Evolutionary conservation across 352 stramenopile species (phyloP).

Genomic region (Phytophthora rubi): DNA sequence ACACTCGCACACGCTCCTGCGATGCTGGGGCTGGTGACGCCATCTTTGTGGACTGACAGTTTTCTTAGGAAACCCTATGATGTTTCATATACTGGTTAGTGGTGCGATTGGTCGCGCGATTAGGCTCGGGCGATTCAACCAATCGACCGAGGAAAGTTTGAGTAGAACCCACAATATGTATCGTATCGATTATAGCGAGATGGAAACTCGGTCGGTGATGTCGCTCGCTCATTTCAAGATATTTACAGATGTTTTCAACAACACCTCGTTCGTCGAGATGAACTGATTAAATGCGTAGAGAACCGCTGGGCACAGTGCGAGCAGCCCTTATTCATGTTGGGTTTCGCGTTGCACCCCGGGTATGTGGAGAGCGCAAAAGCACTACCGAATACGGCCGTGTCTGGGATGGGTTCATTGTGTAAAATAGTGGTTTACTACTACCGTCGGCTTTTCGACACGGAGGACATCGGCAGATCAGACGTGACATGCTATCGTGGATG

Average conservation of each 20-base stretch:
- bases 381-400: background rate
- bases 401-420: background rate
- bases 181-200: slow-evolving; percentile 11
- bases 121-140: background rate
- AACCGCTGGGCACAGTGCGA: background rate
- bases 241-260: slow-evolving; percentile 11
- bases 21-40: too few relatives aligned
- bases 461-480: background rate
- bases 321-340: background rate
- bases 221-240: slow-evolving; percentile 8
- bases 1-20: too few relatives aligned
- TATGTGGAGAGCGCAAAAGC: background rate
- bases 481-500: background rate
- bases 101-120: background rate
- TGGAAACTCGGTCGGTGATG: slow-evolving; percentile 14
- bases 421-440: background rate
- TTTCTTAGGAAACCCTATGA: too few relatives aligned
- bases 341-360: background rate
- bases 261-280: background rate
- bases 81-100: background rate
- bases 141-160: background rate
- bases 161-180: background rate
- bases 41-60: background rate
- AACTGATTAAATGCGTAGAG: background rate
- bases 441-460: background rate